phyloP scores from a whole-genome alignment of 495 filamentous ascomycete species.

The Aspergillus kassunensis region DNA sequence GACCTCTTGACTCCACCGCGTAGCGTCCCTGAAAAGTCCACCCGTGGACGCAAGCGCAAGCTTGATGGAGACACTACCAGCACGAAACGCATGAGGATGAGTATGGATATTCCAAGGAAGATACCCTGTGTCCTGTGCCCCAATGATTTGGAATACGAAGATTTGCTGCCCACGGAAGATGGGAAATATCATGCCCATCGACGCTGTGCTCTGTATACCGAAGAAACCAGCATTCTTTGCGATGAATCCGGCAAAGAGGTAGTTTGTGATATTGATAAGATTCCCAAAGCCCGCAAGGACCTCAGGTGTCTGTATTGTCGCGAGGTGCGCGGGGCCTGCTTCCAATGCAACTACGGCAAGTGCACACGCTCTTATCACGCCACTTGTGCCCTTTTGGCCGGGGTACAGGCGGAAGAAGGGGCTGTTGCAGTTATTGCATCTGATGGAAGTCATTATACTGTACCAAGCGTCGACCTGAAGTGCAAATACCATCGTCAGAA shows the following conservation, averaged over 20 bases:
- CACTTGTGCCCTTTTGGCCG: conserved; percentile 86
- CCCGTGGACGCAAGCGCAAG: conserved; percentile 61
- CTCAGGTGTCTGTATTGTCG: conserved; percentile 94
- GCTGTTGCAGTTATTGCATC: conserved; percentile 83
- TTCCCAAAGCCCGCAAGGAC: conserved; percentile 82
- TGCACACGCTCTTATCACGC: conserved; percentile 93
- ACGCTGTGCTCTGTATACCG: conserved; percentile 83
- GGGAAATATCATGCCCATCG: conserved; percentile 79
- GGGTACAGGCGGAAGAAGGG: conserved; percentile 84
- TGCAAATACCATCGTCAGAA: conserved; percentile 92
- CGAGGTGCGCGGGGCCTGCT: conserved; percentile 87
- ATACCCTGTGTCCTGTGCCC: conserved; percentile 93
- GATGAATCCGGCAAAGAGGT: conserved; percentile 66
- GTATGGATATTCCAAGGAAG: conserved; percentile 63
- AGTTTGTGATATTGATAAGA: conserved; percentile 70
- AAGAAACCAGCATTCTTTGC: conserved; percentile 78
- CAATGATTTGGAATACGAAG: conserved; percentile 81
- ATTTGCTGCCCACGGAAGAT: conserved; percentile 82
- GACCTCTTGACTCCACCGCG: conserved; percentile 78
- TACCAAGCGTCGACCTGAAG: conserved; percentile 83
- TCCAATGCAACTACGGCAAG: conserved; percentile 95
- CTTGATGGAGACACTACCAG: conserved; percentile 55
- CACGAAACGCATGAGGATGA: conserved; percentile 69
- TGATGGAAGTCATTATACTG: conserved; percentile 85
- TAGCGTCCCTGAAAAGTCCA: conserved; percentile 62